Evolutionary conservation across 495 filamentous ascomycete genomes (phyloP), one percentile per base, ranked within the genome.

Genomic region (Penicillium desertorum): DNA sequence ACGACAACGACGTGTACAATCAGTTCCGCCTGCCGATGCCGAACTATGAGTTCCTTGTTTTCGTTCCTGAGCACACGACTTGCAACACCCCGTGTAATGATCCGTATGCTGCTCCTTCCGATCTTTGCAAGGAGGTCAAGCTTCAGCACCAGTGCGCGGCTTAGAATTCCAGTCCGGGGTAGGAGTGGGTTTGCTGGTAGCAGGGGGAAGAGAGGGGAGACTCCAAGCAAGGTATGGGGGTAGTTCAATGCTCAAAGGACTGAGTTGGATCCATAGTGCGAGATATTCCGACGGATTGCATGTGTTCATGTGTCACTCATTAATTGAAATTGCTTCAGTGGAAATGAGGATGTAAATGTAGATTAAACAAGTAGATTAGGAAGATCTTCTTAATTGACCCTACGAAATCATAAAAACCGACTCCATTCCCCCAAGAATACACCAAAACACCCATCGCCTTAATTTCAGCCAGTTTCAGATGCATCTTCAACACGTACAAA

Each of bases 1-100:
- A 58, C 22, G 70, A 78, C 58, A 62, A 64, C 23, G 58, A 76
- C 59, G 56, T 75, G 37, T 55, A 53, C 5, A 46, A 65, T 57
- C 71, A 77, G 63, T 78, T 75, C 71, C 71, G 75, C 14, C 62
- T 78, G 23, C 55, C 63, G 4, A 68, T 78, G 63, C 69, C 71
- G 48, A 65, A 73, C 44, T 78, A 75, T 45, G 56, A 74, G 62
- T 76, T 76, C 62, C 57, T 78, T 43, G 75, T 78, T 19, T 78
- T 78, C 29, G 69, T 70, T 5, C 73, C 73, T 2, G 68, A 74
- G 66, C 65, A 63, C 5, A 75, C 72, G 1, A 51, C 54, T 47
- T 78, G 75, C 57, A 61, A 78, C 43, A 72, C 69, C 4, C 64
- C 71, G n/a, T 78, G 75, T 54, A 60, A 73, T 48, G 65, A 76